Evolutionary conservation across 2,329 filamentous ascomycete genomes (phyloP).

Genomic region (Paecilomyces sp.): DNA sequence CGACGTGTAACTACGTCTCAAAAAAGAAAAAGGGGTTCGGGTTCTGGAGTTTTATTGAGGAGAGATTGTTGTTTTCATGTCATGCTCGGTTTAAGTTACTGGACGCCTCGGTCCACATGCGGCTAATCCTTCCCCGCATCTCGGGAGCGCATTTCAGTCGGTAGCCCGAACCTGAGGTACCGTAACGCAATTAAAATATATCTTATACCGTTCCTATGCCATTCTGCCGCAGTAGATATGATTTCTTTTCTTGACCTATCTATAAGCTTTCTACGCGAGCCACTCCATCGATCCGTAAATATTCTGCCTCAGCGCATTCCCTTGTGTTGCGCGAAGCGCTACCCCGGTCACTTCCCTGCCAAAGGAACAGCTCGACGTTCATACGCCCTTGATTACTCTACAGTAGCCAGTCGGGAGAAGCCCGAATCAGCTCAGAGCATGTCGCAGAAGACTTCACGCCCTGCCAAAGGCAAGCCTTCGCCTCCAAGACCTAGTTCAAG

Average conservation of each 20-base stretch:
- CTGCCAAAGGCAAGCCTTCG: conserved; percentile 31
- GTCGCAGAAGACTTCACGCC: conserved; percentile 11
- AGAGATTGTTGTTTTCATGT: not conserved
- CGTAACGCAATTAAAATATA: not conserved
- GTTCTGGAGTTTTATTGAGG: not conserved
- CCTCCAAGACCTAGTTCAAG: conserved; percentile 59
- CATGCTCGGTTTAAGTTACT: not conserved
- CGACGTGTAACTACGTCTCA: not conserved
- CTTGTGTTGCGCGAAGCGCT: not conserved
- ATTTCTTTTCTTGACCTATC: not conserved
- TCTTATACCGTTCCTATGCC: not conserved
- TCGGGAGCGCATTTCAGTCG: not conserved
- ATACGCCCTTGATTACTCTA: not conserved
- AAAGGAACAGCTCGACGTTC: not conserved
- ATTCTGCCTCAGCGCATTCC: not conserved
- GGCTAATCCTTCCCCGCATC: not conserved
- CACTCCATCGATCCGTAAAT: not conserved
- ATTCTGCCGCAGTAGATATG: not conserved
- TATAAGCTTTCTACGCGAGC: not conserved
- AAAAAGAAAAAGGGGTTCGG: not conserved
- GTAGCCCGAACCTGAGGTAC: not conserved
- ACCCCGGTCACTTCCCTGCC: not conserved
- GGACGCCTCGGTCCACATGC: not conserved
- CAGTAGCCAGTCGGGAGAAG: not conserved
- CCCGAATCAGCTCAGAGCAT: conserved; percentile 10